Percentiles rank a stretch among this genome's conserved stretches.
phyloP scores from a whole-genome alignment of 208 protist genomes.

The Leishmania martiniquensis region DNA sequence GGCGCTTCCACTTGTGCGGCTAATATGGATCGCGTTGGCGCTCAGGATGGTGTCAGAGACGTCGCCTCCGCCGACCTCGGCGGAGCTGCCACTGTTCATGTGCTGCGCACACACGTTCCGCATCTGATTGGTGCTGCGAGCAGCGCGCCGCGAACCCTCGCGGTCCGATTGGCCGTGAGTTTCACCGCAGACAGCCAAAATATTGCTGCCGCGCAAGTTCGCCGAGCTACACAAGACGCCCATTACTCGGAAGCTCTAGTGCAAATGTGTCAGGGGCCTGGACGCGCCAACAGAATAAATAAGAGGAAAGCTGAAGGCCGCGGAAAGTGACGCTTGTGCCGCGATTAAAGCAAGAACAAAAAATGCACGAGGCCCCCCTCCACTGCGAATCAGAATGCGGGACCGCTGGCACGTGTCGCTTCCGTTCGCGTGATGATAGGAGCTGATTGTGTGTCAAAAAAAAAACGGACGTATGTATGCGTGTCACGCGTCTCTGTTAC shows the following conservation, averaged over 20 bases:
- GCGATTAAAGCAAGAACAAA: too few relatives aligned
- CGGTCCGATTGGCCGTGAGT: not conserved
- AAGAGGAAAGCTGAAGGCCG: too few relatives aligned
- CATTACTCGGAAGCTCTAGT: not conserved
- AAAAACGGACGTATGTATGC: too few relatives aligned
- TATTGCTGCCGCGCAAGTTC: not conserved
- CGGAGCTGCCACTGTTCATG: conserved; percentile 12
- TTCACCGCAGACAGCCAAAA: not conserved
- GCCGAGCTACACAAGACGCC: conserved; percentile 11
- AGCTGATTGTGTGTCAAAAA: too few relatives aligned
- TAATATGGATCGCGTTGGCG: not conserved
- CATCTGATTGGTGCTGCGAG: not conserved
- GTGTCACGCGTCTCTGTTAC: too few relatives aligned
- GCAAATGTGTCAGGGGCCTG: too few relatives aligned
- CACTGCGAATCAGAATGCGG: too few relatives aligned
- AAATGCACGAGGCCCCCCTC: too few relatives aligned
- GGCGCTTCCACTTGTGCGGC: not conserved
- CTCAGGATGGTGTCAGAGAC: conserved; percentile 1
- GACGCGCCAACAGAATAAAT: too few relatives aligned
- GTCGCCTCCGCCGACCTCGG: not conserved
- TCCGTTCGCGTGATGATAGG: too few relatives aligned
- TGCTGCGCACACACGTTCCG: not conserved
- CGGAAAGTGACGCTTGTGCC: too few relatives aligned
- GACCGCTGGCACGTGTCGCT: too few relatives aligned
- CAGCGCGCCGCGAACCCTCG: not conserved